These are phyloP conservation scores for Phanerochaete sordida DNA, from an alignment of 768 basidiomycete species.

Conservation along the genomic window DNA sequence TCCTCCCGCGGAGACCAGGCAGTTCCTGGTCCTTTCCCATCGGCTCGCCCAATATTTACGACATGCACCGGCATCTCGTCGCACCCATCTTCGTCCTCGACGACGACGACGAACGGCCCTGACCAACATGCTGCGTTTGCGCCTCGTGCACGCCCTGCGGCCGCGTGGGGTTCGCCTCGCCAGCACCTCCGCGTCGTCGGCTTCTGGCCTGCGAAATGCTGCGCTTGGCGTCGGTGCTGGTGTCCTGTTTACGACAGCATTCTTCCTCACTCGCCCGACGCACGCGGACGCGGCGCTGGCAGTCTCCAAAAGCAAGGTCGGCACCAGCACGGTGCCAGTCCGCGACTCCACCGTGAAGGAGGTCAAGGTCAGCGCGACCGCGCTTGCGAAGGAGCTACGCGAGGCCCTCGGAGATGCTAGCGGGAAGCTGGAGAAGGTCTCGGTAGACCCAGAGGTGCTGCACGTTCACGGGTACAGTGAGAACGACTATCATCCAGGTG, in stretches of 20 bases:
- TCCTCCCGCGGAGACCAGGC: too few species aligned
- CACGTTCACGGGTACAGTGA: conserved; percentile 61
- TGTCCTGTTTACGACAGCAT: background rate
- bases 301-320: background rate
- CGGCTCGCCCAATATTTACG: too few species aligned
- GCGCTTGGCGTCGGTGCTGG: background rate
- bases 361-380: background rate
- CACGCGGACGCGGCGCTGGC: background rate
- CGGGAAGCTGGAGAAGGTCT: conserved; percentile 27
- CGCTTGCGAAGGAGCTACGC: background rate
- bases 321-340: background rate
- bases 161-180: background rate
- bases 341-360: background rate
- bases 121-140: background rate
- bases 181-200: background rate
- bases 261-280: background rate
- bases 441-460: conserved; percentile 49
- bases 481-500: conserved; percentile 62
- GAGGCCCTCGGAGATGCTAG: background rate
- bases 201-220: background rate
- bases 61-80: background rate
- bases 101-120: background rate
- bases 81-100: background rate
- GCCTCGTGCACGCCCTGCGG: background rate
- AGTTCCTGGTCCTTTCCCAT: too few species aligned